phyloP scores from a whole-genome alignment of 1,284 basidiomycete genomes.

The Mycena sp. region DNA sequence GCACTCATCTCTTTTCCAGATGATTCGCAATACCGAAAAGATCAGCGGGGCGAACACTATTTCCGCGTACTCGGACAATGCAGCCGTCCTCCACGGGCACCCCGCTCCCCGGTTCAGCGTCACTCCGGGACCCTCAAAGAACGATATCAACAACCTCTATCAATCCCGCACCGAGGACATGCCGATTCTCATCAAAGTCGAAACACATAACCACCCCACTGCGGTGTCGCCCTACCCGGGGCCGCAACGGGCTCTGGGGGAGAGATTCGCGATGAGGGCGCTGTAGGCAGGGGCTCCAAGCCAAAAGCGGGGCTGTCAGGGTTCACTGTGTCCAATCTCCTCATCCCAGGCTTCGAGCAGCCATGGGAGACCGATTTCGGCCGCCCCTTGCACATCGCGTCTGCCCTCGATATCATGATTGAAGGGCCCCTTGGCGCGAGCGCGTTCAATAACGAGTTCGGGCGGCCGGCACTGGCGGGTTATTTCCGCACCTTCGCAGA shows the following conservation, averaged over 20 bases:
- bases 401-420: slow-evolving; percentile 96
- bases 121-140: slow-evolving; percentile 39
- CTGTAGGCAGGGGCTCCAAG: slow-evolving; percentile 93
- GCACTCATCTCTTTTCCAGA: slow-evolving; percentile 90
- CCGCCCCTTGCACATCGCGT: slow-evolving; percentile 91
- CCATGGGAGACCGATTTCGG: slow-evolving; percentile 96
- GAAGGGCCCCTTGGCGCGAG: slow-evolving; percentile 95
- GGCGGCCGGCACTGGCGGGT: slow-evolving; percentile 86
- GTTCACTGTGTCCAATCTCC: slow-evolving; percentile 95
- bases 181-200: slow-evolving; percentile 96
- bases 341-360: slow-evolving; percentile 87
- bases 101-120: slow-evolving; percentile 84
- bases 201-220: slow-evolving; percentile 99
- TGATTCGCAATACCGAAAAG: slow-evolving; percentile 98
- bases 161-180: slow-evolving; percentile 73
- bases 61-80: slow-evolving; percentile 98
- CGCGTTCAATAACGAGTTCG: slow-evolving; percentile 99
- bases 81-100: slow-evolving; percentile 91
- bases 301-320: slow-evolving; percentile 96
- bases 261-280: slow-evolving; percentile 98
- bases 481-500: slow-evolving; percentile 94
- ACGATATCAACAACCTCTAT: slow-evolving; percentile 59
- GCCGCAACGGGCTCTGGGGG: slow-evolving; percentile 98
- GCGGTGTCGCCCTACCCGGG: slow-evolving; percentile 98
- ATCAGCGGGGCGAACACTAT: slow-evolving; percentile 84